phyloP scores from a whole-genome alignment of 306 rosid species.

The Cucumis cinereus region DNA sequence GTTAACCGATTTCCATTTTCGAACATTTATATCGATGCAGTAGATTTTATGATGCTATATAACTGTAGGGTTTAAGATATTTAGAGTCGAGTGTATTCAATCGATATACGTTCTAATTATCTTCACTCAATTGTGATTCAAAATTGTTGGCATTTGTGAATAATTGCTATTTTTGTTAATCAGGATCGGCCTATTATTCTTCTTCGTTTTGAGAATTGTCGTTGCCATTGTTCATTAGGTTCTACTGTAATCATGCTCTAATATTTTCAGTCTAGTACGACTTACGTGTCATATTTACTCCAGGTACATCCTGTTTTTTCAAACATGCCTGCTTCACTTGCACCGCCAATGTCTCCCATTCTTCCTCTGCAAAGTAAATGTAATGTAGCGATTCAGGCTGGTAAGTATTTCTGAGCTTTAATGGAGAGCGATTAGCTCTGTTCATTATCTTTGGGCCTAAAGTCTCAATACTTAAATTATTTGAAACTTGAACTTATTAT shows the following conservation, averaged over 20 bases:
- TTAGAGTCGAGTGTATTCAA: neutral
- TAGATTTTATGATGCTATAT: neutral
- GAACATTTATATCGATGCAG: neutral
- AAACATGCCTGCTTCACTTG: neutral
- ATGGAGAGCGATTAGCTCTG: neutral
- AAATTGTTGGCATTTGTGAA: neutral
- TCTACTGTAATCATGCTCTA: neutral
- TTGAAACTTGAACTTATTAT: neutral
- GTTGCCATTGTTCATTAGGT: neutral
- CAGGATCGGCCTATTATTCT: neutral
- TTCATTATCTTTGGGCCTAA: neutral
- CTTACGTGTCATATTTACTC: neutral
- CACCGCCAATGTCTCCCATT: neutral
- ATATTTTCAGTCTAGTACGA: neutral
- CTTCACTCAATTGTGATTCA: neutral
- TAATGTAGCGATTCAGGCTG: conserved; percentile 9
- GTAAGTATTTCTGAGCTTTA: conserved; percentile 16
- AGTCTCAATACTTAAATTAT: neutral
- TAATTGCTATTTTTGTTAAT: neutral
- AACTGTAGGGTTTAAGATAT: neutral
- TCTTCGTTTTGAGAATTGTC: neutral
- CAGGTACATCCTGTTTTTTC: neutral
- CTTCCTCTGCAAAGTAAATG: conserved; percentile 5
- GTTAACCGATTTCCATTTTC: neutral
- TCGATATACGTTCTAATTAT: neutral